Base-by-base conservation (phyloP, 345 rosid genomes). In the Toxicodendron radicans region DNA sequence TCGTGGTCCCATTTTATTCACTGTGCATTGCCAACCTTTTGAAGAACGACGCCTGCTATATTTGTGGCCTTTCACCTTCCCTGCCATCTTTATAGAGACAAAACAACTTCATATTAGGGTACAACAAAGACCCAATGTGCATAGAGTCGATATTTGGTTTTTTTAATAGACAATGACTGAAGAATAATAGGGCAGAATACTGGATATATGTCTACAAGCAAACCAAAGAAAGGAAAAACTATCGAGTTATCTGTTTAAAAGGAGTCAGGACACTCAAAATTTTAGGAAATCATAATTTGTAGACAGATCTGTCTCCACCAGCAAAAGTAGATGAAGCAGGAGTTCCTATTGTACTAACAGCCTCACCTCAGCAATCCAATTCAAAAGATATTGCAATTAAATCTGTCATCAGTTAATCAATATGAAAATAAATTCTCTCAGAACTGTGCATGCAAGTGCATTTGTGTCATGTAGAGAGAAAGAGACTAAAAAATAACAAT, bases 1-100 rank as follows among this genome's bases (percentile, higher is more conserved):
- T 64, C 72, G 65, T 9, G 86, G 20, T 66, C 99, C 99, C 52
- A 95, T 43, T 80, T 93, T 95, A 82, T 93, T 98, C 21, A 93
- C 93, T 2, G 93, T 90, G 73, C 90, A 80, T 69, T 85, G 88
- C 99, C 99, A 95, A 52, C 98, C 99, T 13, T 87, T 85, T n/a
- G 83, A 49, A 30, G 94, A 73, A 14, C 98, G 95, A 7, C 93
- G 82, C 75, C 97, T 86, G 58, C 99, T 95, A 78, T 95, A 91
- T 70, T 85, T 91, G 87, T 95, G 98, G 81, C 91, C 82, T 76
- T 90, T 82, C 69, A 95, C 97, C 79, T 89, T 77, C 48, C 96
- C 97, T 69, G 85, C 88, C 78, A 90, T 70, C 98, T 92, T 85
- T 27, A 77, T 18, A 52, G 68, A 74, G 64, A 24, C 70, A 74